Evolutionary conservation across 2,329 filamentous ascomycete species (phyloP).

Genomic region (Elsinoe ampelina): DNA sequence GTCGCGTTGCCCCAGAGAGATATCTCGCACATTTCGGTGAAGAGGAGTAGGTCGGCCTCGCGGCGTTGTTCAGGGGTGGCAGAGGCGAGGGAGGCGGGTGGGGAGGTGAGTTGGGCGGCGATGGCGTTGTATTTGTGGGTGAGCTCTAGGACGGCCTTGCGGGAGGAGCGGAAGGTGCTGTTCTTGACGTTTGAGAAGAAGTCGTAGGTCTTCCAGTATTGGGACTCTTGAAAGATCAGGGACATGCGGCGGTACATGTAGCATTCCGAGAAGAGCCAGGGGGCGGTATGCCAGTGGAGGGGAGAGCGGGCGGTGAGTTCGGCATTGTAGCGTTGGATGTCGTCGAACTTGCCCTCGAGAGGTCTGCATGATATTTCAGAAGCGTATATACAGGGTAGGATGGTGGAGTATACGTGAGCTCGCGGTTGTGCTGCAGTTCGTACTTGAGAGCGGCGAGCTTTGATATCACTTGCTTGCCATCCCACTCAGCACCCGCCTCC

Average conservation of each 20-base stretch:
- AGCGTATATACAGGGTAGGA: background rate
- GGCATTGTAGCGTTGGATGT: slow-evolving; percentile 74
- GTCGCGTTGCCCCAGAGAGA: slow-evolving; percentile 97
- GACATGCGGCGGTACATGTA: slow-evolving; percentile 84
- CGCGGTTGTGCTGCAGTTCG: slow-evolving; percentile 81
- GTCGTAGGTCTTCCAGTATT: slow-evolving; percentile 83
- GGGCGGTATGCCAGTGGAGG: slow-evolving; percentile 70
- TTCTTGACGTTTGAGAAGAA: slow-evolving; percentile 85
- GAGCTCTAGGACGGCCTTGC: slow-evolving; percentile 74
- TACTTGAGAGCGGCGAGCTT: slow-evolving; percentile 80
- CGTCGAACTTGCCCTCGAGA: slow-evolving; percentile 62
- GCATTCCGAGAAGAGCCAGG: slow-evolving; percentile 90
- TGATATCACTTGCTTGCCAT: slow-evolving; percentile 80
- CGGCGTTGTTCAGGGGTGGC: slow-evolving; percentile 46
- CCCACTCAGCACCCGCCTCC: slow-evolving; percentile 56
- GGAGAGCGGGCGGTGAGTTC: slow-evolving; percentile 67
- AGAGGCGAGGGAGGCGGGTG: slow-evolving; percentile 36
- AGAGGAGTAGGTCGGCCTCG: slow-evolving; percentile 66
- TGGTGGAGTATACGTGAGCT: slow-evolving; percentile 53
- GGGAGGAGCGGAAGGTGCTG: slow-evolving; percentile 82
- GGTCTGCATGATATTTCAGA: slow-evolving; percentile 42
- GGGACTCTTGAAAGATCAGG: slow-evolving; percentile 65
- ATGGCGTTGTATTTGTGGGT: slow-evolving; percentile 70
- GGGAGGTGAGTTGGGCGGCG: slow-evolving; percentile 52
- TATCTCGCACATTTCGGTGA: slow-evolving; percentile 90